Evolutionary conservation across 2,329 filamentous ascomycete genomes (phyloP), one percentile per base, ranked within the genome.

Genomic region (Kalmusia sp.): DNA sequence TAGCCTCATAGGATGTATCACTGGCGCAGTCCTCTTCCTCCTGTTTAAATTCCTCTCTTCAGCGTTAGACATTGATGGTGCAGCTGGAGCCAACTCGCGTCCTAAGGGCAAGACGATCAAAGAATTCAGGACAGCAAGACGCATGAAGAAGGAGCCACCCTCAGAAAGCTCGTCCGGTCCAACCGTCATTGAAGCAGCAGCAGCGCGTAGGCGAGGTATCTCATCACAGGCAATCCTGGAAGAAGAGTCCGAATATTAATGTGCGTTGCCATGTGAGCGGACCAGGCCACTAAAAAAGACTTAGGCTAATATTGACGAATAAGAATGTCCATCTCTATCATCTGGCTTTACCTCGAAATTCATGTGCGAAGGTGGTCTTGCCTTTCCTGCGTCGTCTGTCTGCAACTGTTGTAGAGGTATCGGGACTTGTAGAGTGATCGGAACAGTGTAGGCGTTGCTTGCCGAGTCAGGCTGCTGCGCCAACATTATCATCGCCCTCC

Each of bases 151-250:
- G 51, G 54, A 59, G 14, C 46, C 56, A 40, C 37, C 38, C 52
- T 34, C 54, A 49, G 68, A 59, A 58, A 40, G 40, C 35, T 46
- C 56, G 7, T 61, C 57, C 2, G 54, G 53, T 40, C 53, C 64
- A n/a, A 54, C 56, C 21, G 21, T 64, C 45, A 65, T 63, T 72
- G 78, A 49, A 74, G 76, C 46, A 1, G 38, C 56, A 17, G 52
- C 44, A 14, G 35, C 55, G 24, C 59, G 55, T 7, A 61, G 77
- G 4, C 75, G 78, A 45, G 82, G 82, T 1, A 68, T 91, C 15
- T 73, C 89, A 37, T 80, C 82, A 24, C 85, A 89, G 67, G 89
- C 86, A 0, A 91, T 92, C 57, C 81, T 88, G 52, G 89, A 90
- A 71, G 89, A 91, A 68, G 87, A 88, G 46, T 80, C 77, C 1